Conservation (phyloP, 139 green algal genomes). For the Astrephomene gubernaculifera region DNA sequence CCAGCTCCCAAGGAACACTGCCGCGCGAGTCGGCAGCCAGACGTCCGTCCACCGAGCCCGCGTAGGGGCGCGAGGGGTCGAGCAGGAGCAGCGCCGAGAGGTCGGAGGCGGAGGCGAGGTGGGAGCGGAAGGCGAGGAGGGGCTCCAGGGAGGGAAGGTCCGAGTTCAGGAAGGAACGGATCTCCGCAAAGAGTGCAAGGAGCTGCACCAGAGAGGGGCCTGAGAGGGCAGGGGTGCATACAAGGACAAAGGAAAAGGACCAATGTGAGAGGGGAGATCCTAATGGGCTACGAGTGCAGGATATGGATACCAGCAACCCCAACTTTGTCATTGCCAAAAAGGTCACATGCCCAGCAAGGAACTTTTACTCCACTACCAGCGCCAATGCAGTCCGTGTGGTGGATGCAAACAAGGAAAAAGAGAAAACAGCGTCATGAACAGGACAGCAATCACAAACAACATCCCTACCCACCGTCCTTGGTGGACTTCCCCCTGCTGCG, state of each 20-base stretch:
- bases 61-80: background rate
- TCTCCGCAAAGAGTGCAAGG: background rate
- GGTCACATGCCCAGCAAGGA: too few relatives aligned
- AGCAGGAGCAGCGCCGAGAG: background rate
- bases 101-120: background rate
- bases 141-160: background rate
- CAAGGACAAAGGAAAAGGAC: too few relatives aligned
- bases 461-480: conserved; percentile 19
- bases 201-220: conserved; percentile 21
- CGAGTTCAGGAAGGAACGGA: background rate
- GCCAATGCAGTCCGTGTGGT: too few relatives aligned
- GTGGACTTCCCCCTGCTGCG: background rate
- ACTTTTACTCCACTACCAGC: too few relatives aligned
- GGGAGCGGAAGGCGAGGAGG: background rate
- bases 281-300: too few relatives aligned
- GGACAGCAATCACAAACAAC: too few relatives aligned
- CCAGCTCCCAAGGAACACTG: conserved; percentile 21
- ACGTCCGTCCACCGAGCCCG: background rate
- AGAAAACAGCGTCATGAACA: too few relatives aligned
- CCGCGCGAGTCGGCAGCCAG: conserved; percentile 4
- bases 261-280: too few relatives aligned
- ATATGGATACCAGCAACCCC: too few relatives aligned
- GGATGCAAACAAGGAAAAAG: too few relatives aligned
- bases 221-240: too few relatives aligned
- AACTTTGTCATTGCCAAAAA: too few relatives aligned